Evolutionary conservation across 257 asterid species (phyloP), one percentile per base, ranked within the genome.

Genomic region (Osmanthus fragrans): DNA sequence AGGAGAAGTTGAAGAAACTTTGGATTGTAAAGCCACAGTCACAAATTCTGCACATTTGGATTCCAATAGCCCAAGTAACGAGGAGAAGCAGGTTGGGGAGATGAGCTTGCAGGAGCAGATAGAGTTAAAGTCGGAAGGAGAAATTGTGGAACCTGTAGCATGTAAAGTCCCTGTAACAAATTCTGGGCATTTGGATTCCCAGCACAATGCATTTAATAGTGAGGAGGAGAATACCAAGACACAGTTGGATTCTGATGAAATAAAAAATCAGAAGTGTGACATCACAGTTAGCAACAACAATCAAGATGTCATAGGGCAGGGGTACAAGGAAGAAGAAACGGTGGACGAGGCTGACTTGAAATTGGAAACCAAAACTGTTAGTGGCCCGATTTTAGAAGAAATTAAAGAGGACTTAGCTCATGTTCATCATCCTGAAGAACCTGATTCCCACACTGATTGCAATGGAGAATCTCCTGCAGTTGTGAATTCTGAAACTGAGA

Each of bases 361-460:
- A 51, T 78, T 80, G 51, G 84, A 73, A 75, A 77, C 72, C 69
- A 79, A 73, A 77, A 77, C 74, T 77, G 80, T 77, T 70, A 3
- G 78, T 63, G 82, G 69, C 33, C 51, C 45, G 73, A 73, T 69
- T 79, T 45, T 60, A 37, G 81, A 78, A 82, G 85, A 27, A 75
- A 78, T 10, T 39, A 51, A 69, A 64, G 84, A 80, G 71, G 75
- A 74, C 15, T 36, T 60, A 37, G 74, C 78, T 80, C 70, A 70
- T 47, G 70, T 68, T 73, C 82, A 73, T 66, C 39, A 58, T 73
- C 76, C 73, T 70, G 84, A 82, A 45, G 87, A 80, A 54, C 56
- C 71, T 58, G 76, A 49, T 13, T 71, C 74, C 72, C 80, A 71
- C 42, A 58, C 73, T 58, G 79, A 71, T 65, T 63, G 49, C 27